Base-by-base conservation (phyloP, 345 rosid genomes). In the Diplotaxis tenuifolia region DNA sequence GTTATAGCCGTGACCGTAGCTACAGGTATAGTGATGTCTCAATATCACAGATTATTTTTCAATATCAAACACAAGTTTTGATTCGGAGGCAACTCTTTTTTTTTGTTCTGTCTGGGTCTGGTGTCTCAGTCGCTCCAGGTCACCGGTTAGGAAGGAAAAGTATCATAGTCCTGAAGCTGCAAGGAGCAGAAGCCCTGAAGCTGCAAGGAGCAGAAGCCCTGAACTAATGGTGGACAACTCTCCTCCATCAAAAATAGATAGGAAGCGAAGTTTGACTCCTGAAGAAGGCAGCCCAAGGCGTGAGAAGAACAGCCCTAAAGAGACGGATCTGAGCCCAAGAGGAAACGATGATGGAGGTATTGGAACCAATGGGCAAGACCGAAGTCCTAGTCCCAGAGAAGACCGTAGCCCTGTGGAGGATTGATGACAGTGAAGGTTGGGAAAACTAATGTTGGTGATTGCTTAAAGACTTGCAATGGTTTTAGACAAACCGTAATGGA, bases 1-100 rank as follows among this genome's bases (percentile, higher is more conserved):
- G 98, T 75, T 90, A 85, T 73, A 88, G 94, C 78, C 72, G 88
- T 28, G 88, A 85, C 47, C 92, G 84, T 22, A 92, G 98, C 79
- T 85, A 88, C 84, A 83, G 89, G 88, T 85, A 49, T 21, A 60
- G 28, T 53, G 23, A 34, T 40, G 28, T 25, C 54, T 12, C 68
- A 32, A 0, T 62, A 16, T 47, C 7, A 23, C 22, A n/a, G 20
- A 28, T 40, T 0, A 11, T 52, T 8, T 58, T 59, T 31, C 67
- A 27, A 4, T 23, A 9, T 50, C 8, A 8, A 21, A 15, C 36
- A 15, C 38, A 34, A 23, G 16, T 52, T 65, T 45, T 54, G 54
- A 38, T 36, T 32, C 11, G 62, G 12, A 62, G 7, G 12, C 62
- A 34, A 28, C 15, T 28, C 7, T 28, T 1, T 23, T 59, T 6